phyloP scores from a whole-genome alignment of 208 protist species.

The Histomonas meleagridis region DNA sequence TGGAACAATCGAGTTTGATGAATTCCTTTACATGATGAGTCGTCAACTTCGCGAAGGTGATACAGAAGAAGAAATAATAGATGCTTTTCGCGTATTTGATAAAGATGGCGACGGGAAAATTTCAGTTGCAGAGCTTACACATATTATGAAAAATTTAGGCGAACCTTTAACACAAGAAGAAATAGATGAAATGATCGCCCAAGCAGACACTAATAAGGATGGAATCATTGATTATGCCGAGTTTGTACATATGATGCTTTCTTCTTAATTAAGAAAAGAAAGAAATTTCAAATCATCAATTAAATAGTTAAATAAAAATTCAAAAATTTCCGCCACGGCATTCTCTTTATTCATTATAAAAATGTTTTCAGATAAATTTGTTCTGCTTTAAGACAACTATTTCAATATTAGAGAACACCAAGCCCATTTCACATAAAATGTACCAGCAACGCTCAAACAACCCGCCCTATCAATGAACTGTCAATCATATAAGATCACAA shows the following conservation, averaged over 20 bases:
- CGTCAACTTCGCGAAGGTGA: conserved; percentile 56
- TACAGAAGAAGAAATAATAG: conserved; percentile 59
- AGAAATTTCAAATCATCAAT: too few species aligned
- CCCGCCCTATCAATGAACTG: too few species aligned
- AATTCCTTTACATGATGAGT: conserved; percentile 60
- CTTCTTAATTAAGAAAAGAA: too few species aligned
- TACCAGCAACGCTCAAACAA: too few species aligned
- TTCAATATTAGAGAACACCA: too few species aligned
- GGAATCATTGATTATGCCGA: conserved; percentile 7
- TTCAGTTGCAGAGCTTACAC: conserved; percentile 57
- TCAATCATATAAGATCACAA: too few species aligned
- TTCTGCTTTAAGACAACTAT: too few species aligned
- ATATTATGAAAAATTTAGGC: conserved; percentile 60
- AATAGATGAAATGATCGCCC: conserved; percentile 60
- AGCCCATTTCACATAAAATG: too few species aligned
- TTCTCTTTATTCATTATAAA: too few species aligned
- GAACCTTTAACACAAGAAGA: conserved; percentile 61
- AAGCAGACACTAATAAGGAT: conserved; percentile 58
- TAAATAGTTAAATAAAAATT: too few species aligned
- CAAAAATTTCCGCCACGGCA: too few species aligned
- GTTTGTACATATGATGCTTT: not conserved
- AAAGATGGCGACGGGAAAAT: conserved; percentile 62
- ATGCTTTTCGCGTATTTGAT: conserved; percentile 64
- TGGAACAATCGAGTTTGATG: conserved; percentile 89
- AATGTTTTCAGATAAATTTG: too few species aligned